phyloP scores from a whole-genome alignment of 2,329 filamentous ascomycete genomes.

The Plenodomus tracheiphilus region DNA sequence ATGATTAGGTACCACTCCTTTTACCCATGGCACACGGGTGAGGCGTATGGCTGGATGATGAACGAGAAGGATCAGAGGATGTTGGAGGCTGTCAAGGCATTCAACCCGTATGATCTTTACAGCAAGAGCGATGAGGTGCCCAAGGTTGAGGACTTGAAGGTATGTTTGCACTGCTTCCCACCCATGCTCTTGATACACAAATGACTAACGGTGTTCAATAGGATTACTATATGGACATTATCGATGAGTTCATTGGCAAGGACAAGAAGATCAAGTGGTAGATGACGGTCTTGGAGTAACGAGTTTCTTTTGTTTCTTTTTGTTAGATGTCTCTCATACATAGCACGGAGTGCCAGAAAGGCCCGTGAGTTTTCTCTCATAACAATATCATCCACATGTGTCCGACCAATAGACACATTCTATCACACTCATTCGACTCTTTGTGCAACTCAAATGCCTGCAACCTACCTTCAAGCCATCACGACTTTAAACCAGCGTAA shows the following conservation, averaged over 20 bases:
- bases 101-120: constrained; percentile 91
- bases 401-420: background rate
- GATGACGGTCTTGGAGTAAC: constrained; percentile 2
- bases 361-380: constrained; percentile 8
- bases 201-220: constrained; percentile 33
- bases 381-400: background rate
- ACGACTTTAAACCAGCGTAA: background rate
- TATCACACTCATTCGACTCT: background rate
- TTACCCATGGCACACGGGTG: constrained; percentile 86
- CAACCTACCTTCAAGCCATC: background rate
- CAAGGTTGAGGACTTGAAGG: constrained; percentile 75
- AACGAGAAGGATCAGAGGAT: constrained; percentile 77
- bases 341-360: constrained; percentile 15
- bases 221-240: constrained; percentile 74
- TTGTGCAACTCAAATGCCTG: background rate
- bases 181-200: too few relatives aligned
- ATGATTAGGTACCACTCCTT: constrained; percentile 95
- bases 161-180: constrained; percentile 37
- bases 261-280: constrained; percentile 72
- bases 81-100: constrained; percentile 78
- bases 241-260: constrained; percentile 71
- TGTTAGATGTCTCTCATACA: background rate
- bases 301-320: constrained; percentile 4
- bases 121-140: constrained; percentile 87
- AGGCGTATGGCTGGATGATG: constrained; percentile 83